These are phyloP conservation scores for Starmerella geochares DNA, from an alignment of 805 yeast genomes.

Conservation along the genomic window DNA sequence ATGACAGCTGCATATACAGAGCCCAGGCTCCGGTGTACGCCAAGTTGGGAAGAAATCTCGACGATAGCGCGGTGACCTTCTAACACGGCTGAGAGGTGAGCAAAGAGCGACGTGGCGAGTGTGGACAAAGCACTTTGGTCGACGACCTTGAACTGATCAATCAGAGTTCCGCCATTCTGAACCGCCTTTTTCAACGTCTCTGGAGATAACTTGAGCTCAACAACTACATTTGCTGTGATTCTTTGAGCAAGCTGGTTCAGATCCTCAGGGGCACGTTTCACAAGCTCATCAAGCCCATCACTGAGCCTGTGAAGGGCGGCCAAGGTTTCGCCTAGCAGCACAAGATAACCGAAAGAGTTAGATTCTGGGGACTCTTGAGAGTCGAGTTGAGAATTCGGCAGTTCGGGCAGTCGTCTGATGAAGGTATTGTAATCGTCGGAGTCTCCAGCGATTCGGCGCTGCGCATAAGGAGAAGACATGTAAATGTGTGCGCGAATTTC, in stretches of 20 bases:
- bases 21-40: constrained; percentile 32
- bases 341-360: constrained; percentile 46
- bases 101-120: constrained; percentile 59
- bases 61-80: constrained; percentile 60
- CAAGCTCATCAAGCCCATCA: constrained; percentile 10
- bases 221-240: constrained; percentile 10
- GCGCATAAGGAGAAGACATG: constrained; percentile 38
- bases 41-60: constrained; percentile 38
- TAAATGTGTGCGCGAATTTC: constrained; percentile 65
- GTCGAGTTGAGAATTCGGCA: constrained; percentile 8
- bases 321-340: constrained; percentile 45
- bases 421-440: constrained; percentile 16
- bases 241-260: constrained; percentile 1
- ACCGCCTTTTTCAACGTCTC: constrained; percentile 4
- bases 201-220: constrained; percentile 17
- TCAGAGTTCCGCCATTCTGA: constrained; percentile 12
- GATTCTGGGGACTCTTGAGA: constrained; percentile 25
- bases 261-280: constrained; percentile 4
- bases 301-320: constrained; percentile 37
- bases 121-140: constrained; percentile 46
- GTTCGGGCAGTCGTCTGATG: constrained; percentile 12
- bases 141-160: constrained; percentile 18
- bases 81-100: constrained; percentile 49
- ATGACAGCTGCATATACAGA: constrained; percentile 41
- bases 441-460: constrained; percentile 13